Evolutionary conservation across 2,329 filamentous ascomycete genomes (phyloP), one percentile per base, ranked within the genome.

Genomic region (Verticillium longisporum): DNA sequence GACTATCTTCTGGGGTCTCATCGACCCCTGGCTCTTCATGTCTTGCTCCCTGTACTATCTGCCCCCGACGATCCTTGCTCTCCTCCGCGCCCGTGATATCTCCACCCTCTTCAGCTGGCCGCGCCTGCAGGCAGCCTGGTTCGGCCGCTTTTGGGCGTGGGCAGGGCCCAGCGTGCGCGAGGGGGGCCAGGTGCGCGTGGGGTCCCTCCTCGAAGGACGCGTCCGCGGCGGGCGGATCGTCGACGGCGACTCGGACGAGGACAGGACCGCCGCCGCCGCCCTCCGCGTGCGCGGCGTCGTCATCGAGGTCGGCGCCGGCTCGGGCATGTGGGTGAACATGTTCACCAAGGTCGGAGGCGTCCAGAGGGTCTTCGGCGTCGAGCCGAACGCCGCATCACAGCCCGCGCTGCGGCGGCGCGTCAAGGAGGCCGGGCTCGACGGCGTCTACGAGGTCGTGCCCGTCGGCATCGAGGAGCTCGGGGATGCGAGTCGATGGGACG

Each of bases 231-330:
- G 81, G 6, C 62, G 55, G 6, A 66, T 77, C 41, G 63, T 75
- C 5, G 70, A 73, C 0, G 71, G 70, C 14, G 7, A 11, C 6
- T 21, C n/a, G 7, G 45, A n/a, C 15, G 36, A 37, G 13, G 36
- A 26, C 26, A 26, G 36, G 36, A 14, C 36, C 9, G 9, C 13
- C 14, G 68, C 66, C 45, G 71, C 69, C 21, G 68, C 70, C 60
- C 68, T 73, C 61, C 77, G 77, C 2, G 73, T 85, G 7, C 67
- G 68, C 0, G 84, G 86, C 2, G 74, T 80, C 2, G 80, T 87
- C 4, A 70, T 88, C 54, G 87, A 90, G 72, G 78, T 89, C 60
- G 87, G 87, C 2, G 80, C 87, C 1, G 87, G 84, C 3, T 78
- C 73, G 1, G 87, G 86, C 2, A 77, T 85, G 70, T 88, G 85